Evolutionary conservation across 2,329 filamentous ascomycete genomes (phyloP).

Genomic region (Fusarium sp.): DNA sequence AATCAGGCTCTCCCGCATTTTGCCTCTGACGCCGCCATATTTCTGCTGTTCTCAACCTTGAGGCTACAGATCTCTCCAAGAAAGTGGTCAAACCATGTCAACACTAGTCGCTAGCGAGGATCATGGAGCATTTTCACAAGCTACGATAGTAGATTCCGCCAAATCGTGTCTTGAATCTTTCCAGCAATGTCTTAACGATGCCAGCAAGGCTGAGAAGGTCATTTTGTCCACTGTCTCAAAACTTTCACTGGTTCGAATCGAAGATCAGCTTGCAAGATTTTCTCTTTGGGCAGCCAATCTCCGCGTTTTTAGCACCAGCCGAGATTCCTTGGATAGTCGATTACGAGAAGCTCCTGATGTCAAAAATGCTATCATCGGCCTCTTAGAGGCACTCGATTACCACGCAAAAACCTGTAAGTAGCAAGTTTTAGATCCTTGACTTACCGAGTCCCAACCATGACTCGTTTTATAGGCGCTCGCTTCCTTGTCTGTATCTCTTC

Average conservation of each 20-base stretch:
- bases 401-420: not conserved
- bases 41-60: no score
- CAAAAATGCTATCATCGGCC: not conserved
- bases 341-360: not conserved
- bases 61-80: no score
- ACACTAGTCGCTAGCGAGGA: no score
- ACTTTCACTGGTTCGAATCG: not conserved
- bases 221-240: not conserved
- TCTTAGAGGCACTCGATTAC: not conserved
- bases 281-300: not conserved
- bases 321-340: not conserved
- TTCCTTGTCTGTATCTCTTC: not conserved
- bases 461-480: not conserved
- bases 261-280: constrained; percentile 2
- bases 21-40: no score
- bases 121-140: no score
- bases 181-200: not conserved
- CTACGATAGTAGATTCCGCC: not conserved
- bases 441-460: no score
- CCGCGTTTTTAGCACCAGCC: not conserved
- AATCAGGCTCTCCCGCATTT: no score
- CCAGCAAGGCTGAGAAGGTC: not conserved
- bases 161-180: not conserved
- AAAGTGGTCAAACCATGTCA: no score
- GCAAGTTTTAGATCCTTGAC: no score